These are phyloP conservation scores for Pichia sp. DNA, from an alignment of 1,139 yeast genomes.

Conservation along the genomic window DNA sequence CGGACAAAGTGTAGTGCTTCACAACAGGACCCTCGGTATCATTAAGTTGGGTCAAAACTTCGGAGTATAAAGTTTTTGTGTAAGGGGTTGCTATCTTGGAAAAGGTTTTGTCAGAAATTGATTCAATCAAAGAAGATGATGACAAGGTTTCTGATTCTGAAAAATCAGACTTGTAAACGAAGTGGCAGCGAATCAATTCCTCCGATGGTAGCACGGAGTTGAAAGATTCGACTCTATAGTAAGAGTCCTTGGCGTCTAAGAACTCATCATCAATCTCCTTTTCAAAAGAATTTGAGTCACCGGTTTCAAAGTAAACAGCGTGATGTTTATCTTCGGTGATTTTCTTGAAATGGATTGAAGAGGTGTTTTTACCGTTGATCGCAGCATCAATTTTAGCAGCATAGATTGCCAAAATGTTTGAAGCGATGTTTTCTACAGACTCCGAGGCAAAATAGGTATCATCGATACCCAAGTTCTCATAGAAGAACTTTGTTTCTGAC, in stretches of 20 bases:
- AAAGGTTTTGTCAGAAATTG: constrained; percentile 78
- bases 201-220: constrained; percentile 53
- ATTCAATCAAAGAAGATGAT: constrained; percentile 45
- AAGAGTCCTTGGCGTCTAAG: constrained; percentile 49
- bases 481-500: constrained; percentile 86
- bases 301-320: constrained; percentile 82
- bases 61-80: constrained; percentile 73
- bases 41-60: constrained; percentile 65
- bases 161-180: constrained; percentile 74
- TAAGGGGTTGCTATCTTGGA: constrained; percentile 73
- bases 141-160: constrained; percentile 26
- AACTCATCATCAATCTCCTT: constrained; percentile 76
- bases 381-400: constrained; percentile 91
- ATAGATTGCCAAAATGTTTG: constrained; percentile 81
- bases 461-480: constrained; percentile 82
- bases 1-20: constrained; percentile 77
- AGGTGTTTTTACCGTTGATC: constrained; percentile 42
- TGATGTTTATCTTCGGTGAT: constrained; percentile 65
- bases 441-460: constrained; percentile 90
- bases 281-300: constrained; percentile 41
- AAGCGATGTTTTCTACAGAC: constrained; percentile 71
- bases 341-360: constrained; percentile 68
- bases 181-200: constrained; percentile 53
- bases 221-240: constrained; percentile 80
- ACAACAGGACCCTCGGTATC: constrained; percentile 89